Evolutionary conservation across 2,329 filamentous ascomycete genomes (phyloP).

Genomic region (Thyridium curvatum): DNA sequence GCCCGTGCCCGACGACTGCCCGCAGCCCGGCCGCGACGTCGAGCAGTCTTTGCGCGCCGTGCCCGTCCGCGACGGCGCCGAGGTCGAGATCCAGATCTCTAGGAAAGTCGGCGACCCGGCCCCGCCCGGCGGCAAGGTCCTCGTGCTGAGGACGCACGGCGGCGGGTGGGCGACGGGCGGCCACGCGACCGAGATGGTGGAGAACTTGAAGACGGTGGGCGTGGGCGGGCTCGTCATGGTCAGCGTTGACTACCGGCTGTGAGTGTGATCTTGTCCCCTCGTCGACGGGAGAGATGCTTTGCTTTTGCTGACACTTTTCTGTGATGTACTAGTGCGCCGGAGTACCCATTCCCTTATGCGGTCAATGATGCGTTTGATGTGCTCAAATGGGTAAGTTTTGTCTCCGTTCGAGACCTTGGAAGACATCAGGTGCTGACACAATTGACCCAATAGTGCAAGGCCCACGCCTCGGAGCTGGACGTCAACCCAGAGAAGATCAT

Average conservation of each 20-base stretch:
- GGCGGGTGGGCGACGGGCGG: constrained; percentile 26
- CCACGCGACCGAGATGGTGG: constrained; percentile 24
- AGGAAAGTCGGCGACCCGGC: constrained; percentile 7
- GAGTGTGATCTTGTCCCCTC: constrained; percentile 5
- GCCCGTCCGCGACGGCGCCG: constrained; percentile 22
- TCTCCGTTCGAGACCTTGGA: no score
- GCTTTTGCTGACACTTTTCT: constrained; percentile 9
- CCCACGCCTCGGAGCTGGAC: constrained; percentile 32
- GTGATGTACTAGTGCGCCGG: constrained; percentile 37
- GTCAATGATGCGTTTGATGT: constrained; percentile 45
- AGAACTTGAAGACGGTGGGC: constrained; percentile 25
- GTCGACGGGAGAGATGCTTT: background rate
- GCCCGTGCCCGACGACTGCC: constrained; percentile 18
- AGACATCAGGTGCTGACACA: constrained; percentile 30
- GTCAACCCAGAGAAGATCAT: constrained; percentile 29
- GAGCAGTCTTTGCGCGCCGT: constrained; percentile 19
- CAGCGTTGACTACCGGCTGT: constrained; percentile 30
- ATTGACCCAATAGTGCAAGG: constrained; percentile 33
- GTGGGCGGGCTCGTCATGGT: constrained; percentile 25
- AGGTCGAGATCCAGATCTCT: constrained; percentile 25
- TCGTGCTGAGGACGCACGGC: constrained; percentile 28
- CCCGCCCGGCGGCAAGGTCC: constrained; percentile 11
- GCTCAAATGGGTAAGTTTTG: constrained; percentile 28
- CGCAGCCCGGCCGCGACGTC: constrained; percentile 25
- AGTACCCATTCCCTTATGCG: constrained; percentile 41